Conservation (phyloP, 2,329 filamentous ascomycete genomes). For the Arachnomyces sp. region DNA sequence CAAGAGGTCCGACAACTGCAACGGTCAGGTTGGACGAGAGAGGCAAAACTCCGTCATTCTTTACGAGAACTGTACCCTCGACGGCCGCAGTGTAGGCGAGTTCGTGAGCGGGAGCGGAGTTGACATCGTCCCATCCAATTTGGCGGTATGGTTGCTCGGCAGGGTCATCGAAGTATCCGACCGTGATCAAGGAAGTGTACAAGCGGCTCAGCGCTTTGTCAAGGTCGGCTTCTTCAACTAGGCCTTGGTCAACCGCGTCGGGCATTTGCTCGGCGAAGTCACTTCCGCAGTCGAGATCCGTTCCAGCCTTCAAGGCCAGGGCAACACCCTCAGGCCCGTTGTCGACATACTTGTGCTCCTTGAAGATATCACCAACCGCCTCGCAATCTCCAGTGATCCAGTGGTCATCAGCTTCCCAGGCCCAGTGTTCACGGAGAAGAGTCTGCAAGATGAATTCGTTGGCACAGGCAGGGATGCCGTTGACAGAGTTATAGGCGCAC, state of each 20-base stretch:
- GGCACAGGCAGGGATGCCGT: slow-evolving; percentile 58
- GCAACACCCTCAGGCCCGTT: slow-evolving; percentile 42
- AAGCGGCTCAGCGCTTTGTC: slow-evolving; percentile 41
- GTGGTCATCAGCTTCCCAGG: slow-evolving; percentile 52
- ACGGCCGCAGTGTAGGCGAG: slow-evolving; percentile 48
- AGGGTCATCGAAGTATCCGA: slow-evolving; percentile 46
- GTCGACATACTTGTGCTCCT: slow-evolving; percentile 42
- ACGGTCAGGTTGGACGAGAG: slow-evolving; percentile 34
- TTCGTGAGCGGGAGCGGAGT: slow-evolving; percentile 44
- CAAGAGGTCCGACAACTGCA: slow-evolving; percentile 52
- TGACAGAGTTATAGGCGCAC: slow-evolving; percentile 57
- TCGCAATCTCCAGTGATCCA: slow-evolving; percentile 60
- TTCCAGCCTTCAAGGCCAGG: slow-evolving; percentile 43
- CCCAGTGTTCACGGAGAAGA: slow-evolving; percentile 58
- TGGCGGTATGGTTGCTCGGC: slow-evolving; percentile 39
- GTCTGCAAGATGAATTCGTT: slow-evolving; percentile 54
- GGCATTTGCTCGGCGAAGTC: slow-evolving; percentile 41
- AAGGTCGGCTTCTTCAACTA: slow-evolving; percentile 39
- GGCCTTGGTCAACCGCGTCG: slow-evolving; percentile 34
- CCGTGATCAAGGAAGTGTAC: slow-evolving; percentile 42
- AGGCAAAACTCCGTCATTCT: slow-evolving; percentile 45
- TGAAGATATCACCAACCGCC: slow-evolving; percentile 51
- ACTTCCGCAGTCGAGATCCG: slow-evolving; percentile 46
- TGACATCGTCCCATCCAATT: slow-evolving; percentile 49
- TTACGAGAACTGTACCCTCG: slow-evolving; percentile 42